Evolutionary conservation across 2,329 filamentous ascomycete genomes (phyloP), one percentile per base, ranked within the genome.

Genomic region (Xylariaceae sp.): DNA sequence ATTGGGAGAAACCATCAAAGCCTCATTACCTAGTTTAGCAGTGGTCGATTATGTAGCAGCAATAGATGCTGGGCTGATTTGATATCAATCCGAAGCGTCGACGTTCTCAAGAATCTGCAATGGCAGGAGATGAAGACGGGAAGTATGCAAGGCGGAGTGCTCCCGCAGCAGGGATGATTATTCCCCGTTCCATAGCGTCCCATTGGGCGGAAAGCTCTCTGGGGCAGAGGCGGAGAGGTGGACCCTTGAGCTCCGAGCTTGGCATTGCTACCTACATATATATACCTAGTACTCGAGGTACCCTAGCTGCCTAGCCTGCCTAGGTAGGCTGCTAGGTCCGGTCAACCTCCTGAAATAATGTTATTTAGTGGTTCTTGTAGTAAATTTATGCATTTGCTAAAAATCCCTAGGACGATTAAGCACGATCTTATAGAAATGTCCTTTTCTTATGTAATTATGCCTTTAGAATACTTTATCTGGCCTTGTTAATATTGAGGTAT

Each of bases 31-130:
- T 29, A 37, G 32, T 14, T 7, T 37, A 37, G 3, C 6, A 16
- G 6, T 37, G 32, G 32, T 16, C 14, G 32, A 10, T 12, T 37
- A 16, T 16, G 32, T 14, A 37, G 32, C 9, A 37, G 32, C 32
- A 37, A 12, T 37, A 37, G 32, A 16, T 37, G 32, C 12, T 37
- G 32, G 32, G 7, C 9, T 12, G 32, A 16, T 37, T 12, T 16
- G 14, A 16, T 14, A 14, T 16, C 7, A 16, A 37, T 14, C 32
- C 32, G 12, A 10, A 37, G 12, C 0, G 88, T 88, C 59, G 84
- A 89, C 59, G 84, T 88, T 2, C 85, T 87, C 0, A 85, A 37
- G 32, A 37, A 7, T 14, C 32, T 37, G 32, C 32, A 37, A 7
- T 16, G 85, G 85, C 84, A 26, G 32, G 14, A 12, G 32, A 37